These are phyloP conservation scores for Colletotrichum gloeosporioides DNA, from an alignment of 2,329 filamentous ascomycete genomes.

Conservation along the genomic window DNA sequence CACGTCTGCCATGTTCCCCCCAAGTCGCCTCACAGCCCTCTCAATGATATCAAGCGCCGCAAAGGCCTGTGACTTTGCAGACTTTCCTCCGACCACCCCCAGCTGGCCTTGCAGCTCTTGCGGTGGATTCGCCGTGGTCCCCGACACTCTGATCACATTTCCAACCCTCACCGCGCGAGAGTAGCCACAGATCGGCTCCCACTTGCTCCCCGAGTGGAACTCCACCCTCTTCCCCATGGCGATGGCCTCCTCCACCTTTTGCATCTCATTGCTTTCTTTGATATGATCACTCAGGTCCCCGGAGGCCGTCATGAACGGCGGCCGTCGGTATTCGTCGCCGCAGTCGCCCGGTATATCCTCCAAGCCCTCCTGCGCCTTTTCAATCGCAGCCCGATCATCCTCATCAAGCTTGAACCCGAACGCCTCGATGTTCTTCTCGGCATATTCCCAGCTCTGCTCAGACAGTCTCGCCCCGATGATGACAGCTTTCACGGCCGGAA, in stretches of 20 bases:
- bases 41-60: background rate
- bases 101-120: background rate
- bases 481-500: conserved; percentile 52
- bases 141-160: background rate
- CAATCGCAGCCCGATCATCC: conserved; percentile 23
- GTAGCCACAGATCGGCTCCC: conserved; percentile 6
- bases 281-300: conserved; percentile 1
- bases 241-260: background rate
- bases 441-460: conserved; percentile 26
- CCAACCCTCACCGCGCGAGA: background rate
- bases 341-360: conserved; percentile 28
- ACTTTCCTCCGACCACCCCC: background rate
- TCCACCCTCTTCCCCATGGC: background rate
- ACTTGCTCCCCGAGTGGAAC: background rate
- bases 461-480: conserved; percentile 40
- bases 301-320: conserved; percentile 8
- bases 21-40: background rate
- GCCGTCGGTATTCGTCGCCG: conserved; percentile 28
- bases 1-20: conserved; percentile 7
- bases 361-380: conserved; percentile 12
- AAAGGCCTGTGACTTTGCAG: conserved; percentile 2
- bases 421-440: conserved; percentile 29
- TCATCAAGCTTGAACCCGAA: conserved; percentile 26
- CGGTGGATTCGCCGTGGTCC: conserved; percentile 6
- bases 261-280: background rate